Base-by-base conservation (phyloP, 2,329 filamentous ascomycete genomes). In the Ambrosiella cleistominuta region DNA sequence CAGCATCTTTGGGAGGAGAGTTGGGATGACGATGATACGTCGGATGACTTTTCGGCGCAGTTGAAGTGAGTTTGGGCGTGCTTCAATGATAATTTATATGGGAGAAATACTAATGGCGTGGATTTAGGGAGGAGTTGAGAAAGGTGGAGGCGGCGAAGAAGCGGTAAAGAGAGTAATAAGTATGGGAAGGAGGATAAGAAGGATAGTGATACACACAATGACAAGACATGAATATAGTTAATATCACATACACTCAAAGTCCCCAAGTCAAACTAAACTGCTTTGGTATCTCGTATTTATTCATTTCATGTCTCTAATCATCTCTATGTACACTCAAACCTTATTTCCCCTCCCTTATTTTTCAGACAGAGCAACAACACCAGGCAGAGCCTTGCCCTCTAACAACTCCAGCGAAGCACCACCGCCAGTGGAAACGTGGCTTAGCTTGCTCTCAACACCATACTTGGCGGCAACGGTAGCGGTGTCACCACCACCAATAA, bases 1-100 rank as follows among this genome's bases (percentile, higher is more conserved):
- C 74, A 79, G 69, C 90, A 97, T 74, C 76, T 98, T 57, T 98
- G 93, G 93, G 93, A 98, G 72, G 93, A 98, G 77, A 96, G 89
- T 77, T 98, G 93, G 93, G 93, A 98, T 68, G 93, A 98, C 67
- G 91, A 97, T 69, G 93, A 97, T 72, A 93, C 88, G 64, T 93
- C 80, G 66, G 93, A 98, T 69, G 93, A 98, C 67, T 98, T 98
- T 70, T 93, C 89, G 11, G 81, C 86, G 66, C 91, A 97, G 75
- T 74, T 98, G 67, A 94, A 88, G 91, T 95, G 71, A 64, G 85
- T 27, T 27, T 76, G n/a, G 35, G 13, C 8, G 3, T 15, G 13
- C 13, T 57, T 36, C 27, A n/a, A 49, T 49, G 8, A n/a, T 7
- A 11, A 42, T 42, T 12, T 42, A 4, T 12, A 42, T 42, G 40